These are phyloP conservation scores for Colletotrichum sp. DNA, from an alignment of 2,329 filamentous ascomycete genomes.

Conservation along the genomic window DNA sequence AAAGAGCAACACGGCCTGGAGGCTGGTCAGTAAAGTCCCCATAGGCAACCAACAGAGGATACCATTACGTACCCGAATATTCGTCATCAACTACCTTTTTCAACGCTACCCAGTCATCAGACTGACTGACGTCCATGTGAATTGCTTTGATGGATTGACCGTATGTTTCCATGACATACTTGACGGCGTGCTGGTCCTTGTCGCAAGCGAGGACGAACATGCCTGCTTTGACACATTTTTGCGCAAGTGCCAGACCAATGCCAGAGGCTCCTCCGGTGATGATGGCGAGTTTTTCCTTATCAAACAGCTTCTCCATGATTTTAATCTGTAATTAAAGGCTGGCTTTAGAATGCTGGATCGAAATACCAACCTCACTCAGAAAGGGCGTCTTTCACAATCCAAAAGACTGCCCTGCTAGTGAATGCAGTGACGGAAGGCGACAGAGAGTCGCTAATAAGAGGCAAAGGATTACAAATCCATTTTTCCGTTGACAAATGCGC, in stretches of 20 bases:
- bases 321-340: neutral
- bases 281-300: slow-evolving; percentile 52
- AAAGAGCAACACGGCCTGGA: neutral
- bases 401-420: neutral
- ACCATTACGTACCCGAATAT: neutral
- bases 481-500: neutral
- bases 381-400: neutral
- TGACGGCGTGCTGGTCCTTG: neutral
- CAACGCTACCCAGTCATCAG: neutral
- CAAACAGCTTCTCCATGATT: neutral
- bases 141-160: neutral
- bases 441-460: accelerated
- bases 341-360: neutral
- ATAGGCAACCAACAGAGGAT: neutral
- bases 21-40: neutral
- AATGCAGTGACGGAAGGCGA: neutral
- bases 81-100: neutral
- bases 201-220: slow-evolving; percentile 62
- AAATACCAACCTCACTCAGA: neutral
- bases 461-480: neutral
- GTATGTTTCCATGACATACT: neutral
- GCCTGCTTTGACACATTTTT: slow-evolving; percentile 67
- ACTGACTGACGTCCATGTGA: neutral
- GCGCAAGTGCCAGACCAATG: slow-evolving; percentile 77
- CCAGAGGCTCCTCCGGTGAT: slow-evolving; percentile 83